These are phyloP conservation scores for Aspergillus ruber DNA, from an alignment of 2,329 filamentous ascomycete species.

Conservation along the genomic window DNA sequence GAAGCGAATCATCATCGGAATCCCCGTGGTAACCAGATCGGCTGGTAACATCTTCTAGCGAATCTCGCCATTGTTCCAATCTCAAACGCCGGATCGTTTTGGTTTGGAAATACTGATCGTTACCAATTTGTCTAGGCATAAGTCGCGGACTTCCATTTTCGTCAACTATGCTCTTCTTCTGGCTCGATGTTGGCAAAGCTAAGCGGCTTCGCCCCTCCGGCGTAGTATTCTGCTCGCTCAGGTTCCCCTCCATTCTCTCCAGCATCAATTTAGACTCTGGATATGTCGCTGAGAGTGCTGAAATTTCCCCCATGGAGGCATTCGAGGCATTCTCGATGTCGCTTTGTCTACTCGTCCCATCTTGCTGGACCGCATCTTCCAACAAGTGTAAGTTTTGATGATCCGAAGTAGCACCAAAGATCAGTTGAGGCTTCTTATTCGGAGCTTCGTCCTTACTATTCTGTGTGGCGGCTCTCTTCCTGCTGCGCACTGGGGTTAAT, in stretches of 20 bases:
- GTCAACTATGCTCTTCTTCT: conserved; percentile 25
- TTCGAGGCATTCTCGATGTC: not conserved
- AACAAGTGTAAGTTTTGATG: not conserved
- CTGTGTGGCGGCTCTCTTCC: not conserved
- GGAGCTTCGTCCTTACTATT: not conserved
- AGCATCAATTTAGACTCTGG: not conserved
- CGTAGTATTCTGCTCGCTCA: not conserved
- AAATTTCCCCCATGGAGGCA: not conserved
- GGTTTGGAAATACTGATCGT: not conserved
- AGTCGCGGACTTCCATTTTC: conserved; percentile 32
- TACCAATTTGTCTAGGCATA: not conserved
- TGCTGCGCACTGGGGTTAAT: not conserved
- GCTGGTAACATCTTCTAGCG: not conserved
- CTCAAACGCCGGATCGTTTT: not conserved
- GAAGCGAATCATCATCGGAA: not conserved
- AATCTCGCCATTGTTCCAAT: not conserved
- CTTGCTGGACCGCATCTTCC: not conserved
- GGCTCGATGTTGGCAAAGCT: not conserved
- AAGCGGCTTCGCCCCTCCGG: not conserved
- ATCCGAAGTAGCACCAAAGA: not conserved
- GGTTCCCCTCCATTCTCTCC: not conserved
- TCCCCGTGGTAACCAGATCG: conserved; percentile 8
- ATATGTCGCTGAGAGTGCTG: not conserved
- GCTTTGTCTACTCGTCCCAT: not conserved
- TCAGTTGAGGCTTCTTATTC: not conserved